Evolutionary conservation across 345 rosid species (phyloP), one percentile per base, ranked within the genome.

Genomic region (Salix purpurea): DNA sequence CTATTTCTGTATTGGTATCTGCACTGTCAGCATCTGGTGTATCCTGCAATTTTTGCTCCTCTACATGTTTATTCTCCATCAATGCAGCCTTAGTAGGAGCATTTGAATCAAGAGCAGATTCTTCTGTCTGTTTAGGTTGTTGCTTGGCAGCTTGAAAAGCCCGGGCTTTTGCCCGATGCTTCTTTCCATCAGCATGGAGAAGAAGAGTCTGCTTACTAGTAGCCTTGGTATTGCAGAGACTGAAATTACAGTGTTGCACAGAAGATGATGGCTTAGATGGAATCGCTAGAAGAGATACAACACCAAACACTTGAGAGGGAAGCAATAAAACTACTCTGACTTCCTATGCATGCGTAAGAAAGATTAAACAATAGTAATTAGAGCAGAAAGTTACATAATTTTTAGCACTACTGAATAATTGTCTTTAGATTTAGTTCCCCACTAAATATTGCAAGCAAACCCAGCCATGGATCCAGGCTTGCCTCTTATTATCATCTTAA

Each of bases 171-270:
- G 84, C 89, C 80, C 88, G 73, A 77, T 94, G 99, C 87, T 91
- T 94, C 90, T 94, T 94, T 68, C 99, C 99, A 39, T 94, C 97
- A 7, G 97, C 97, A 86, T 93, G 99, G 24, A 92, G 87, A 80
- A 93, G 91, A 82, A 94, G 81, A 23, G 96, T 46, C 84, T 94
- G 98, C 86, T 89, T 87, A 79, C 97, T 91, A 2, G 97, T 80
- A 74, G 97, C 97, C 78, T 88, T 86, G 58, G 89, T 90, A 81
- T 93, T 85, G 86, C 99, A 95, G 56, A 95, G 88, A 80, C 97
- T 95, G 81, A 28, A 74, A 84, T 79, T 15, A 46, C 9, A 78
- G 30, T 64, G 36, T 64, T 71, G 28, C 34, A 58, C 16, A 23
- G 44, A 23, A 36, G 14, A n/a, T 4, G 3, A 19, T 48, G 28